Evolutionary conservation across 345 rosid genomes (phyloP).

Genomic region (Arabidopsis suecica): DNA sequence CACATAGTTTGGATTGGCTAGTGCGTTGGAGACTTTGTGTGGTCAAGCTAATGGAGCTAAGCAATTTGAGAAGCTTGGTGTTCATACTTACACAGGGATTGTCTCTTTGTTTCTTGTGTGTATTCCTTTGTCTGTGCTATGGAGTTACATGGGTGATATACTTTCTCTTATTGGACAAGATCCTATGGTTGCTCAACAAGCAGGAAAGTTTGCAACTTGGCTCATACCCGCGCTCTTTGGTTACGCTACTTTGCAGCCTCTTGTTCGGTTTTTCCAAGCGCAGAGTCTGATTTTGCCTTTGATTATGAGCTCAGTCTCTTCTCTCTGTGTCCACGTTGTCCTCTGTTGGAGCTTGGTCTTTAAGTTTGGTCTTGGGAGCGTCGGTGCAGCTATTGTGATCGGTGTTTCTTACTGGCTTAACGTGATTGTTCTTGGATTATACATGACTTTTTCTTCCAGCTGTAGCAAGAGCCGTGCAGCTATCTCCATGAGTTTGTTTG

Average conservation of each 20-base stretch:
- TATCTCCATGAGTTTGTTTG: constrained; percentile 53
- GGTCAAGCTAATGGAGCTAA: constrained; percentile 88
- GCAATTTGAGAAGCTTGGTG: constrained; percentile 62
- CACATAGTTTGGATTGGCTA: constrained; percentile 79
- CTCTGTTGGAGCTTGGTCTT: constrained; percentile 68
- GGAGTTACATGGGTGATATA: constrained; percentile 62
- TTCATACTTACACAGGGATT: constrained; percentile 62
- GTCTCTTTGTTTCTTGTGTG: constrained; percentile 51
- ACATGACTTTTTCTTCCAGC: constrained; percentile 53
- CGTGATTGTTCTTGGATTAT: constrained; percentile 54
- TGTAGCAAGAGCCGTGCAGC: constrained; percentile 56
- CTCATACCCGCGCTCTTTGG: constrained; percentile 69
- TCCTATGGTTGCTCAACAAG: constrained; percentile 60
- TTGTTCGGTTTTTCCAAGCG: constrained; percentile 60
- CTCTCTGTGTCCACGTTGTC: constrained; percentile 54
- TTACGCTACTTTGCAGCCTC: constrained; percentile 62
- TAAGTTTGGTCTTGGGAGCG: constrained; percentile 51
- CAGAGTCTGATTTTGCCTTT: constrained; percentile 64
- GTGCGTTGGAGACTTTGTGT: constrained; percentile 77
- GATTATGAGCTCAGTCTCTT: constrained; percentile 55
- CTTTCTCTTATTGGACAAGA: constrained; percentile 65
- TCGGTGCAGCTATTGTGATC: constrained; percentile 61
- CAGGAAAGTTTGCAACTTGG: constrained; percentile 59
- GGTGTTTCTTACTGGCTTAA: constrained; percentile 63
- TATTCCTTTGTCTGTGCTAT: constrained; percentile 61